Base-by-base conservation (phyloP, 2,329 filamentous ascomycete genomes). In the Coniochaeta hoffmannii region DNA sequence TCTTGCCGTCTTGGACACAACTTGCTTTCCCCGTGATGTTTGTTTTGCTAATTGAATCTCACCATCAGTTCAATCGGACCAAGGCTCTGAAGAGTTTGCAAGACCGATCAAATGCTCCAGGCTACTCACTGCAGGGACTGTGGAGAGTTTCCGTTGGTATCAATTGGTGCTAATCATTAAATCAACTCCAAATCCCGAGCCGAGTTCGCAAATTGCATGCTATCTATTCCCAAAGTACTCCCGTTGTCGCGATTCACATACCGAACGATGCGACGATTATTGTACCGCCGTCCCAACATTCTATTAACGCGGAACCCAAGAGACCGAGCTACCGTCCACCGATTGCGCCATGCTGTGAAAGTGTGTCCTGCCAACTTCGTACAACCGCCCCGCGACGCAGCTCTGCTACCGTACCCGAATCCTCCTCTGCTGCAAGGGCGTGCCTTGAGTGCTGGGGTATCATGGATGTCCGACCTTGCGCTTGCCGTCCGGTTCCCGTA, bases 361-460 rank as follows among this genome's bases (percentile, higher is more conserved):
- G 51, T 9, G 50, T 56, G 44, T 55, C 38, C 17, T n/a, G n/a
- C n/a, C n/a, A n/a, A n/a, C 26, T 28, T 32, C 54, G 41, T n/a
- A 46, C 22, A 46, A 28, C 9, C 24, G 6, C 12, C n/a, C 15
- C 26, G 22, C 41, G 26, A 26, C 22, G n/a, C 36, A 41, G 17
- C n/a, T 22, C 41, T 4, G 24, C 8, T 46, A 22, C 41, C 41
- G 41, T 46, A 19, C 41, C 38, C 26, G 26, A 26, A 15, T 46
- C 12, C 41, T 46, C 22, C 41, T n/a, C 24, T 28, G 41, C 24
- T 22, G 35, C 11, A 32, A 17, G 31, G 19, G 28, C 46, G 14
- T 11, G 44, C 26, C 49, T 38, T 22, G 41, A 46, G 53, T 56
- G 57, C 54, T 38, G 28, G n/a, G 19, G 28, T 53, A 46, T 32